Conservation (phyloP, 1,284 basidiomycete genomes). For the Melampsora abietis-canadensis region DNA sequence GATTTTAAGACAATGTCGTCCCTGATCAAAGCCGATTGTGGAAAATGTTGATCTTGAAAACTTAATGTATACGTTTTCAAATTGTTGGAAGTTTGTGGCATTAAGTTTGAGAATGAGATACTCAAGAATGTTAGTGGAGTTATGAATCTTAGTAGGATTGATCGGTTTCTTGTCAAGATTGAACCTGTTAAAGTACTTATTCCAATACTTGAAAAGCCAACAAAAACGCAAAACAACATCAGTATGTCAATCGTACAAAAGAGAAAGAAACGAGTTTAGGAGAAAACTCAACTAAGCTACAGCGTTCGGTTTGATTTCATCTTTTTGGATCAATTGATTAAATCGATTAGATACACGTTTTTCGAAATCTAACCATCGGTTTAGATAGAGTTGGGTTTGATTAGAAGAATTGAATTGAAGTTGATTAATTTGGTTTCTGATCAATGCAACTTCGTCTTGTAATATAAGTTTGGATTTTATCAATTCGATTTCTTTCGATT, state of each 20-base stretch:
- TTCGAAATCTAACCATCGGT: slow-evolving; percentile 25
- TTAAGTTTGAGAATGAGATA: slow-evolving; percentile 30
- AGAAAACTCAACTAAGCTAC: slow-evolving; percentile 14
- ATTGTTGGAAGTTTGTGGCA: slow-evolving; percentile 30
- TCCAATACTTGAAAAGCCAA: slow-evolving; percentile 20
- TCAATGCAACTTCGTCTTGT: slow-evolving; percentile 31
- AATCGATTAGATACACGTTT: slow-evolving; percentile 19
- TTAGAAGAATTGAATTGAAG: slow-evolving; percentile 6
- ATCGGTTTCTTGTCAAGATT: slow-evolving; percentile 36
- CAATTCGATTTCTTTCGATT: slow-evolving; percentile 24
- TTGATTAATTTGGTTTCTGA: slow-evolving; percentile 18
- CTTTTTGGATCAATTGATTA: slow-evolving; percentile 18
- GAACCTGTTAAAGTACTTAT: slow-evolving; percentile 42
- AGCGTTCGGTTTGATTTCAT: slow-evolving; percentile 23
- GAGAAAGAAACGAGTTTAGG: neutral
- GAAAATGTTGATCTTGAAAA: slow-evolving; percentile 42
- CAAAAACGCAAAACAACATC: neutral
- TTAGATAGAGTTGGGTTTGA: slow-evolving; percentile 6
- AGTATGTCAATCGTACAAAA: no score
- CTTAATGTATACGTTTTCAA: slow-evolving; percentile 33
- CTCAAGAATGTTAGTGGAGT: slow-evolving; percentile 28
- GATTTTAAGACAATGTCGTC: slow-evolving; percentile 14
- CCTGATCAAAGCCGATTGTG: slow-evolving; percentile 22
- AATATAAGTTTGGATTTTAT: slow-evolving; percentile 34
- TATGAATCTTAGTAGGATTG: slow-evolving; percentile 30